phyloP scores from a whole-genome alignment of 2,329 filamentous ascomycete genomes.

The Emericellopsis atlantica region DNA sequence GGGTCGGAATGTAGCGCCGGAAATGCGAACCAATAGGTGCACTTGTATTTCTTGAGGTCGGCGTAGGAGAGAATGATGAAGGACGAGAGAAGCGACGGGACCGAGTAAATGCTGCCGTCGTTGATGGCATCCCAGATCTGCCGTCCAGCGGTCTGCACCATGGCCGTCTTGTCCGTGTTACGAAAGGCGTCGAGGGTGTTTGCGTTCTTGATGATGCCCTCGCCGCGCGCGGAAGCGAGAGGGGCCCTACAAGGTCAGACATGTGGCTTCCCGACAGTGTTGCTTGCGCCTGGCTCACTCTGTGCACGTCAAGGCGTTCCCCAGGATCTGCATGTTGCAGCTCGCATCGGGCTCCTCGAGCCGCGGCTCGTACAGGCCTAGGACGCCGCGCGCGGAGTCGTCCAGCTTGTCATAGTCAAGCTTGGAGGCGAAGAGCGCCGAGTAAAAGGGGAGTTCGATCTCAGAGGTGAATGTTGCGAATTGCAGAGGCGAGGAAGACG shows the following conservation, averaged over 20 bases:
- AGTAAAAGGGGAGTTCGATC: constrained; percentile 92
- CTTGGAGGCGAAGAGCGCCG: constrained; percentile 81
- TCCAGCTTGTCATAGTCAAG: constrained; percentile 96
- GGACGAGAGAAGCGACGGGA: constrained; percentile 79
- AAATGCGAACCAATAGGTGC: constrained; percentile 97
- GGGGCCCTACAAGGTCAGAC: constrained; percentile 38
- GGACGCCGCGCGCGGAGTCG: constrained; percentile 75
- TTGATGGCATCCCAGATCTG: constrained; percentile 98
- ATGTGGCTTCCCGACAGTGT: constrained; percentile 4
- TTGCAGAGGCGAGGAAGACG: constrained; percentile 25
- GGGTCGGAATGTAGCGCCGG: constrained; percentile 85
- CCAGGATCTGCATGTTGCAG: constrained; percentile 81
- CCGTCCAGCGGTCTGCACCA: constrained; percentile 61
- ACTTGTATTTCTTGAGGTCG: constrained; percentile 93
- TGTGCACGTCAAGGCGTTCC: constrained; percentile 71
- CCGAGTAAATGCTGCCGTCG: constrained; percentile 91
- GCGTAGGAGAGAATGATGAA: constrained; percentile 87
- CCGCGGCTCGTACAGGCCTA: constrained; percentile 82
- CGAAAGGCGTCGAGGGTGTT: constrained; percentile 94
- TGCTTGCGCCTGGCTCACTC: constrained; percentile 40
- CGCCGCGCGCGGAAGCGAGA: constrained; percentile 64
- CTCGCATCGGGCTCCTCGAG: constrained; percentile 62
- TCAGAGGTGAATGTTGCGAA: constrained; percentile 89
- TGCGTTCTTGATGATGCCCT: constrained; percentile 90
- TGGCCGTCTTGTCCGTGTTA: constrained; percentile 63